A percentile compares a stretch with the other conserved stretches of the same genome.
These are phyloP conservation scores for Halophytophthora batemanensis DNA, from an alignment of 352 stramenopile species.

Conservation along the genomic window DNA sequence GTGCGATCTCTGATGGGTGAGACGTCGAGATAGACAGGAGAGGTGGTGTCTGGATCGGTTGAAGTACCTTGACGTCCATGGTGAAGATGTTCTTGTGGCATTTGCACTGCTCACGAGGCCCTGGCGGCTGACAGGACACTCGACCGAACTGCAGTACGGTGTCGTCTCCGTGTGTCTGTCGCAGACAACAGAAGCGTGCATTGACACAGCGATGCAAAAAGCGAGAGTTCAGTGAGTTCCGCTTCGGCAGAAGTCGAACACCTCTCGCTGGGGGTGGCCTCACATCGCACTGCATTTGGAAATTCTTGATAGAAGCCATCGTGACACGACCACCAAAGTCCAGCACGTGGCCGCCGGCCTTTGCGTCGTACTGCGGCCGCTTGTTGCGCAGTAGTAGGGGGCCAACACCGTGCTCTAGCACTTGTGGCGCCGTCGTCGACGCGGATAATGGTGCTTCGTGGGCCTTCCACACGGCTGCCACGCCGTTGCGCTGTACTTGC, in stretches of 20 bases:
- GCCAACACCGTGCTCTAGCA: slow-evolving; percentile 19
- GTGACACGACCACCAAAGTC: slow-evolving; percentile 65
- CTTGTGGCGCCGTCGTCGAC: neutral
- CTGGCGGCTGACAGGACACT: slow-evolving; percentile 53
- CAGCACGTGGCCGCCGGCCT: slow-evolving; percentile 51
- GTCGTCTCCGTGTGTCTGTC: slow-evolving; percentile 32
- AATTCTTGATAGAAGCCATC: slow-evolving; percentile 75
- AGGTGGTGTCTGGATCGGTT: too few species aligned
- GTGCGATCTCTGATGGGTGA: neutral
- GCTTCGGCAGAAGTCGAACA: too few species aligned
- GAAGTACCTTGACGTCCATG: slow-evolving; percentile 85
- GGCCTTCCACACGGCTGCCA: slow-evolving; percentile 29
- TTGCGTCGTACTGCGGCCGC: slow-evolving; percentile 49
- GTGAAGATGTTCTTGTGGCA: slow-evolving; percentile 90
- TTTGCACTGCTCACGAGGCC: slow-evolving; percentile 47
- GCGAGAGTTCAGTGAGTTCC: neutral
- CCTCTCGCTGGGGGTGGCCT: too few species aligned
- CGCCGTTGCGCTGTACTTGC: slow-evolving; percentile 26
- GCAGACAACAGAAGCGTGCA: neutral
- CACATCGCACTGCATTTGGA: slow-evolving; percentile 61
- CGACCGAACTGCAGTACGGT: slow-evolving; percentile 58
- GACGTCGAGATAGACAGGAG: neutral
- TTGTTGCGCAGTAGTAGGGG: slow-evolving; percentile 90
- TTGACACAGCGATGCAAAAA: neutral
- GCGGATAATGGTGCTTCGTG: neutral